Evolutionary conservation across 306 rosid species (phyloP).

Genomic region (Castanopsis chinensis): DNA sequence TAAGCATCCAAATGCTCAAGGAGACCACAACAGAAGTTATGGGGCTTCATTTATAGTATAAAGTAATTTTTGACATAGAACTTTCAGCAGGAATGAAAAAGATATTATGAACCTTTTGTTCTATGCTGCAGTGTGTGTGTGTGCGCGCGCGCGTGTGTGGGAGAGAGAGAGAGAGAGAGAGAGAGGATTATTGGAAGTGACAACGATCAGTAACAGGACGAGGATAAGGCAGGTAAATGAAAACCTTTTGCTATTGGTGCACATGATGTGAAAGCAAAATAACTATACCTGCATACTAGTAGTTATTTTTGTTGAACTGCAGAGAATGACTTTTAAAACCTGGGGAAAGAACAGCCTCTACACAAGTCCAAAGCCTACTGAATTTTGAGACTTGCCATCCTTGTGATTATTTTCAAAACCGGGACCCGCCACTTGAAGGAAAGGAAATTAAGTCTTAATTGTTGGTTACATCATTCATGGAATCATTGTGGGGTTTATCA

Average conservation of each 20-base stretch:
- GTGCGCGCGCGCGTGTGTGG: neutral
- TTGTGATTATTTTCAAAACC: neutral
- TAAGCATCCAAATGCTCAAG: neutral
- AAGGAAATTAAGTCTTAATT: neutral
- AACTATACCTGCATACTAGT: neutral
- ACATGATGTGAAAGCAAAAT: neutral
- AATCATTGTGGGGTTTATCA: neutral
- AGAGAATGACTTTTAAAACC: neutral
- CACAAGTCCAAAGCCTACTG: neutral
- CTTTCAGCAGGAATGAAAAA: neutral
- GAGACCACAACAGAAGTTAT: neutral
- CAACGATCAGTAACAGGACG: neutral
- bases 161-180: conserved; percentile 6
- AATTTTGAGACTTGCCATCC: no score
- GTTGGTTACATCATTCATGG: neutral
- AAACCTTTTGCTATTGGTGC: neutral
- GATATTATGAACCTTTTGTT: neutral
- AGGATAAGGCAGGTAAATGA: neutral
- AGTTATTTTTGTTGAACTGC: neutral
- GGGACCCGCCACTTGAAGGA: conserved; percentile 19
- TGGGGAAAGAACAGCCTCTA: neutral
- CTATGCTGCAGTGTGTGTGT: neutral
- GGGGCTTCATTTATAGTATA: neutral
- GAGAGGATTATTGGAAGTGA: neutral
- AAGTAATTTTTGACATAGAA: neutral